Percentiles rank a stretch among this genome's conserved stretches.
These are phyloP conservation scores for Alternaria burnsii DNA, from an alignment of 2,329 filamentous ascomycete genomes.

Conservation along the genomic window DNA sequence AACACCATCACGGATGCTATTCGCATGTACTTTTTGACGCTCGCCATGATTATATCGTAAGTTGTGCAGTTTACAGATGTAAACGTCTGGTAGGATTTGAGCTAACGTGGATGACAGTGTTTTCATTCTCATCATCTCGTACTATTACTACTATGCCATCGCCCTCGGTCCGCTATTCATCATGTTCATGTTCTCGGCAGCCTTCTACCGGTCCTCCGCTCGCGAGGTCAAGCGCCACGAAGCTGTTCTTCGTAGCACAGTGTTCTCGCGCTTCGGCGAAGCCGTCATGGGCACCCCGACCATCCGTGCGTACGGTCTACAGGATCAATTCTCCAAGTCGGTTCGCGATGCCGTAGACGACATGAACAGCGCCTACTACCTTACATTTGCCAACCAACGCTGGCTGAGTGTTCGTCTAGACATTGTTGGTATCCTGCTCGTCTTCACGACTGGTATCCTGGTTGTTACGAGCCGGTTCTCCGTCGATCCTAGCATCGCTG, in stretches of 20 bases:
- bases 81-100: neutral
- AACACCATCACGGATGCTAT: slow-evolving; percentile 89
- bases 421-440: slow-evolving; percentile 80
- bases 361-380: slow-evolving; percentile 93
- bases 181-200: slow-evolving; percentile 81
- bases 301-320: slow-evolving; percentile 88
- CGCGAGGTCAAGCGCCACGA: slow-evolving; percentile 96
- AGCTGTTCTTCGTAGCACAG: slow-evolving; percentile 82
- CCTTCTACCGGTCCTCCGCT: slow-evolving; percentile 89
- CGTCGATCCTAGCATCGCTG: slow-evolving; percentile 83
- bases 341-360: slow-evolving; percentile 80
- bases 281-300: slow-evolving; percentile 83
- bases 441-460: slow-evolving; percentile 87
- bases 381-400: slow-evolving; percentile 94
- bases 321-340: slow-evolving; percentile 74
- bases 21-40: slow-evolving; percentile 88
- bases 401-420: slow-evolving; percentile 91
- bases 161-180: slow-evolving; percentile 74
- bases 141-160: slow-evolving; percentile 86
- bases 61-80: neutral
- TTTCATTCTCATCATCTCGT: slow-evolving; percentile 91
- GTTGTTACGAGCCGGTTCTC: slow-evolving; percentile 91
- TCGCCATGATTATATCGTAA: slow-evolving; percentile 75
- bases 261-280: slow-evolving; percentile 92
- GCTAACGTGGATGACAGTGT: slow-evolving; percentile 60